These are phyloP conservation scores for Oidiodendron maius DNA, from an alignment of 495 filamentous ascomycete genomes.

Conservation along the genomic window DNA sequence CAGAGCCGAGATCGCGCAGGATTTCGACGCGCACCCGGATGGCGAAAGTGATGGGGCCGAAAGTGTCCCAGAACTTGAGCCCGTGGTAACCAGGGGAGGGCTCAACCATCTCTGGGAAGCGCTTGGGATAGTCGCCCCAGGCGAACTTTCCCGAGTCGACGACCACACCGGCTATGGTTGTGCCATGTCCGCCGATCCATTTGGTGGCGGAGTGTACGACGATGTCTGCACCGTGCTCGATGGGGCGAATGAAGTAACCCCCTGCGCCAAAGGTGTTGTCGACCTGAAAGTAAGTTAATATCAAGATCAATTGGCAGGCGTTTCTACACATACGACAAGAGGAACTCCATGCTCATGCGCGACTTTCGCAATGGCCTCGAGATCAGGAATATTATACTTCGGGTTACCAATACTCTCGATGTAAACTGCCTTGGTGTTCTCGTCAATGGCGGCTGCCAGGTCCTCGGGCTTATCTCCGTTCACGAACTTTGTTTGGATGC, in stretches of 20 bases:
- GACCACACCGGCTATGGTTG: conserved; percentile 86
- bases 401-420: conserved; percentile 96
- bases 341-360: conserved; percentile 79
- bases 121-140: conserved; percentile 82
- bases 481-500: conserved; percentile 88
- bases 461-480: conserved; percentile 77
- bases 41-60: conserved; percentile 77
- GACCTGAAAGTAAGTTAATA: conserved; percentile 40
- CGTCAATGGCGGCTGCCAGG: conserved; percentile 82
- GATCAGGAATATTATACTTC: conserved; percentile 87
- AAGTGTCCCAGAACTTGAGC: conserved; percentile 95
- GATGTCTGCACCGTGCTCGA: conserved; percentile 91
- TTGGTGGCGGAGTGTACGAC: conserved; percentile 95
- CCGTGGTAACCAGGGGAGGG: conserved; percentile 93
- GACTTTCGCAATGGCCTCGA: conserved; percentile 75
- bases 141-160: conserved; percentile 94
- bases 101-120: conserved; percentile 92
- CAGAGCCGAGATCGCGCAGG: conserved; percentile 78
- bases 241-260: conserved; percentile 83
- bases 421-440: conserved; percentile 94
- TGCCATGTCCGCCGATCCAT: conserved; percentile 98
- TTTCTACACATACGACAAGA: conserved; percentile 59
- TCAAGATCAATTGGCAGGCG: neutral
- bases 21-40: conserved; percentile 79
- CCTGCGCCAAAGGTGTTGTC: conserved; percentile 99